Conservation (phyloP, 163 green algal genomes). For the Volvox carteri region DNA sequence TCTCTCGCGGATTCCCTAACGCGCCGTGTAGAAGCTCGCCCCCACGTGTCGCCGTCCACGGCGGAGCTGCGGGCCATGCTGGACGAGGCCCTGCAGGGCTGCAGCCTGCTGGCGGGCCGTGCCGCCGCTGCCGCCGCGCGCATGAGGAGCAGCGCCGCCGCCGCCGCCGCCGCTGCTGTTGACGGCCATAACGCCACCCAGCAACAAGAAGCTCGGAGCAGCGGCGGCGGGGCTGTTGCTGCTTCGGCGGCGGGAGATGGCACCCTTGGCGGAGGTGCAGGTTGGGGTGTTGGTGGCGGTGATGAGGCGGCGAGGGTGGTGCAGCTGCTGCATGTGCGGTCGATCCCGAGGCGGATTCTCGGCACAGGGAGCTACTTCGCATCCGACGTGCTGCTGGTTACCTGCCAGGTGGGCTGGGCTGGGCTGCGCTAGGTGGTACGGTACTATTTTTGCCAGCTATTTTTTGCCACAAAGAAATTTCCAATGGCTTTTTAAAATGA, state of each 20-base stretch:
- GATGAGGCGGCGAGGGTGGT: constrained; percentile 10
- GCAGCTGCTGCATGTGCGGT: constrained; percentile 4
- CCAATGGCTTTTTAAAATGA: too few relatives aligned
- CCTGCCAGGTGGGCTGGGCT: background rate
- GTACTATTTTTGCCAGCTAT: too few relatives aligned
- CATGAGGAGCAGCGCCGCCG: background rate
- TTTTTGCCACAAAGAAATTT: too few relatives aligned
- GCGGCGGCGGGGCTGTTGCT: background rate
- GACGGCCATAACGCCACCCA: background rate
- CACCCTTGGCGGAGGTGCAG: background rate
- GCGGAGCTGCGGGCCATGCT: constrained; percentile 40
- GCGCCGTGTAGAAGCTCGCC: background rate
- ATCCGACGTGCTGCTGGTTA: constrained; percentile 29
- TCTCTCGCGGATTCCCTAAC: constrained; percentile 18
- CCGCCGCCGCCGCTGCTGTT: background rate
- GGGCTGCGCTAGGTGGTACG: background rate
- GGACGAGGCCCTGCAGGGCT: constrained; percentile 32
- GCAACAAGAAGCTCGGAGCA: too few relatives aligned
- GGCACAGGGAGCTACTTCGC: constrained; percentile 41
- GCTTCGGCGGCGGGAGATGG: background rate
- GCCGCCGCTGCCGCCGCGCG: background rate
- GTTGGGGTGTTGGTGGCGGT: background rate
- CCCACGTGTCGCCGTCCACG: constrained; percentile 12
- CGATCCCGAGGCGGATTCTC: background rate
- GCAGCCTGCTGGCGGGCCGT: background rate